phyloP scores from a whole-genome alignment of 2,329 filamentous ascomycete species.

The Venturia pyrina region DNA sequence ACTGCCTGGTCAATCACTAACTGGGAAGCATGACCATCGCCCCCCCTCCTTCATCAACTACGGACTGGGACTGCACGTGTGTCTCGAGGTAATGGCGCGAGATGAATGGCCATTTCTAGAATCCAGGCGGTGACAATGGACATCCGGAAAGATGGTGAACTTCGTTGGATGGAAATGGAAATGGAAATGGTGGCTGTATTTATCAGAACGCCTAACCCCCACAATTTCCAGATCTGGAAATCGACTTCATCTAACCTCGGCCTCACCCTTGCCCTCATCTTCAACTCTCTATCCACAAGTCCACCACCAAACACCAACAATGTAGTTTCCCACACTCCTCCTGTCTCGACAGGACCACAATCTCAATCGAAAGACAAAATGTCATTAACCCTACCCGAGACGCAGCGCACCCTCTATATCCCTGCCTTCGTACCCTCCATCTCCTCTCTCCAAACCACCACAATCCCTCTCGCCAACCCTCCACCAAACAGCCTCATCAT shows the following conservation, averaged over 20 bases:
- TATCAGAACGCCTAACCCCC: neutral
- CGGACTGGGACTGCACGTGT: no score
- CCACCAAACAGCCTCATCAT: conserved; percentile 33
- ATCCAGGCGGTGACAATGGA: no score
- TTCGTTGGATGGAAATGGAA: no score
- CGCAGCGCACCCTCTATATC: neutral
- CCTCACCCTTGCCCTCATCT: neutral
- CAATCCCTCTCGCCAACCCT: conserved; percentile 22
- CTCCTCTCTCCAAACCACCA: neutral
- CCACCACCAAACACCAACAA: neutral
- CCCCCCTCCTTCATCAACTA: no score
- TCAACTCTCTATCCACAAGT: neutral
- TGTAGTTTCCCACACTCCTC: neutral
- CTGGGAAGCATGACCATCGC: no score
- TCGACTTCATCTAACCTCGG: neutral
- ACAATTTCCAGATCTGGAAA: neutral
- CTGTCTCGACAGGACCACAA: neutral
- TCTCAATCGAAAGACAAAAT: neutral
- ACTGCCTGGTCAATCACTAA: no score
- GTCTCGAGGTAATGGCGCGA: no score
- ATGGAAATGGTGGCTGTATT: neutral
- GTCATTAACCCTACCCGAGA: neutral
- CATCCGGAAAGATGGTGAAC: no score
- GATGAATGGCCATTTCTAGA: no score
- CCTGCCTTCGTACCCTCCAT: neutral